Percentiles rank a stretch among this genome's conserved stretches.
These are phyloP conservation scores for Cystofilobasidium macerans DNA, from an alignment of 768 basidiomycete genomes.

Conservation along the genomic window DNA sequence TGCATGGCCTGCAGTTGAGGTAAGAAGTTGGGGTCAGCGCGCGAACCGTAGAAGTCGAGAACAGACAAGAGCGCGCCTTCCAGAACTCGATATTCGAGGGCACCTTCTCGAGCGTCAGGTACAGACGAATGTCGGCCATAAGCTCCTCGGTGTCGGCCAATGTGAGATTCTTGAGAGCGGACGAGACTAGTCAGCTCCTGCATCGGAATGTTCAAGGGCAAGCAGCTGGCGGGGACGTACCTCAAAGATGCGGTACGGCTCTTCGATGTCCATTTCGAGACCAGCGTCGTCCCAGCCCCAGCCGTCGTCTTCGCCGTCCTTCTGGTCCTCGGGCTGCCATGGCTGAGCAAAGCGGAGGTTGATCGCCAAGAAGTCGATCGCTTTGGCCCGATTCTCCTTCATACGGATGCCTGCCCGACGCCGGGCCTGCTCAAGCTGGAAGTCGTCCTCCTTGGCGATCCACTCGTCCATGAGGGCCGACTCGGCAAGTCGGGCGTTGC, in stretches of 20 bases:
- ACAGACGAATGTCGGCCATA: slow-evolving; percentile 86
- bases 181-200: slow-evolving; percentile 5
- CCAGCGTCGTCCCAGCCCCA: slow-evolving; percentile 67
- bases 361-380: slow-evolving; percentile 93
- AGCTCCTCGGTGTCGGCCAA: slow-evolving; percentile 81
- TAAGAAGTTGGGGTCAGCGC: background rate
- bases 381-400: slow-evolving; percentile 91
- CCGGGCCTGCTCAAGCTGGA: slow-evolving; percentile 89
- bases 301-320: slow-evolving; percentile 34
- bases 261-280: slow-evolving; percentile 93
- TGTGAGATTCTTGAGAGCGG: slow-evolving; percentile 52
- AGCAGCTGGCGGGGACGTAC: slow-evolving; percentile 44
- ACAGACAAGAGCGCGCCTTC: slow-evolving; percentile 59
- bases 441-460: slow-evolving; percentile 92
- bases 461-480: slow-evolving; percentile 97
- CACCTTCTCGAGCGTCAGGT: slow-evolving; percentile 71
- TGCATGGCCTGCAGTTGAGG: slow-evolving; percentile 76
- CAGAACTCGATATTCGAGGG: slow-evolving; percentile 91
- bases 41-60: background rate
- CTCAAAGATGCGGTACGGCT: slow-evolving; percentile 95
- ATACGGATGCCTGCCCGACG: slow-evolving; percentile 83
- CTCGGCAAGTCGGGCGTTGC: slow-evolving; percentile 80
- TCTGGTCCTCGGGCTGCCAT: background rate
- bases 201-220: too few relatives aligned
- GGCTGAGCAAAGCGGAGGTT: slow-evolving; percentile 82